Conservation (phyloP, 1,284 basidiomycete species). For the Afroboletus lepidellus region DNA sequence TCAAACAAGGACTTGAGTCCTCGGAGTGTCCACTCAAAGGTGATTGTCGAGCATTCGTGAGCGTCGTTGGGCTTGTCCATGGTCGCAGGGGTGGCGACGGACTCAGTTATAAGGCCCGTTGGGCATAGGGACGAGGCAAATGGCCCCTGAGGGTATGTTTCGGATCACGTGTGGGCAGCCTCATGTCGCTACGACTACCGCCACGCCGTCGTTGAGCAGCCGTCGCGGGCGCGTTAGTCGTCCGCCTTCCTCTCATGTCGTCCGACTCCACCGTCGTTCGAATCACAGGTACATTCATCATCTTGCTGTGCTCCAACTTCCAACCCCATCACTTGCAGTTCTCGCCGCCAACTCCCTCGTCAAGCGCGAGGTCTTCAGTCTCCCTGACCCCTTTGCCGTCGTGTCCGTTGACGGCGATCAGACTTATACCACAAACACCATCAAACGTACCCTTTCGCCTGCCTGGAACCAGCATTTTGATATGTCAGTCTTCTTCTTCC, state of each 20-base stretch:
- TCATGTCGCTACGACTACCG: constrained; percentile 16
- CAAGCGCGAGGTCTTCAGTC: constrained; percentile 88
- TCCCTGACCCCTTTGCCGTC: constrained; percentile 96
- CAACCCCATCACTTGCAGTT: constrained; percentile 46
- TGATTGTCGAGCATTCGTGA: constrained; percentile 58
- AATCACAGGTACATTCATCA: constrained; percentile 24
- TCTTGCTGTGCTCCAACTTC: background rate
- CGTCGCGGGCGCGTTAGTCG: background rate
- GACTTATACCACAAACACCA: constrained; percentile 86
- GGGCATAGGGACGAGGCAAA: constrained; percentile 8
- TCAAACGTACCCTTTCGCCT: constrained; percentile 84
- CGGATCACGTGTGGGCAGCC: constrained; percentile 15
- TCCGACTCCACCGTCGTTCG: constrained; percentile 18
- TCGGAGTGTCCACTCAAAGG: constrained; percentile 74
- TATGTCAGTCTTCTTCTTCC: constrained; percentile 54
- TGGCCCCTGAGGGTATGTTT: constrained; percentile 9
- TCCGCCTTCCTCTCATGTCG: constrained; percentile 18
- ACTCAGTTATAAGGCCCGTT: background rate
- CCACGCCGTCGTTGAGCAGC: background rate
- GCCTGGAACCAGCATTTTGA: constrained; percentile 96
- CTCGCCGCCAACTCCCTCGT: constrained; percentile 85
- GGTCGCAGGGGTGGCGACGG: background rate
- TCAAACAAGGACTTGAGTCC: constrained; percentile 73
- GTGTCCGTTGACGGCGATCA: constrained; percentile 96
- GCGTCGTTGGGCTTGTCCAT: constrained; percentile 31